phyloP scores from a whole-genome alignment of 805 yeast species.

The Yarrowia divulgata region DNA sequence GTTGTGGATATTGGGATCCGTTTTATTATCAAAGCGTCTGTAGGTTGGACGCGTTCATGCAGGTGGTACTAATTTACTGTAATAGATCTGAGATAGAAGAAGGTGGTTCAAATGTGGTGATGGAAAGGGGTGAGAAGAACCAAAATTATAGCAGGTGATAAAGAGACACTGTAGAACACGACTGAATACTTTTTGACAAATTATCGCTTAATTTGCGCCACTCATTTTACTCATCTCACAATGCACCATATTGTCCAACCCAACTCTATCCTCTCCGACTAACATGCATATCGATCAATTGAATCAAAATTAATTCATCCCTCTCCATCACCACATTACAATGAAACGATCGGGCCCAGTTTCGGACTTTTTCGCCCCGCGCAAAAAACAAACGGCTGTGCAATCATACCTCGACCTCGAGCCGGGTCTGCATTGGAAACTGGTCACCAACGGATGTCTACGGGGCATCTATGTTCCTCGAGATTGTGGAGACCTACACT shows the following conservation, averaged over 20 bases:
- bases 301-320: not conserved
- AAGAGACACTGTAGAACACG: too few species aligned
- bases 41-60: not conserved
- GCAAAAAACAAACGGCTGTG: slow-evolving; percentile 13
- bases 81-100: too few species aligned
- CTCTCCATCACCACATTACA: not conserved
- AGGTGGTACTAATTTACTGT: not conserved
- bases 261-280: slow-evolving; percentile 4
- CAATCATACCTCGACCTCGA: not conserved
- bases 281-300: not conserved
- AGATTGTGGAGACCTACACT: slow-evolving; percentile 1
- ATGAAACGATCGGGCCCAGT: slow-evolving; percentile 27
- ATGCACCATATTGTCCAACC: not conserved
- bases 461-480: slow-evolving; percentile 27
- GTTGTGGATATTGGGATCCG: too few species aligned
- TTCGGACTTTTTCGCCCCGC: slow-evolving; percentile 31
- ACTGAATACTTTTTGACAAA: too few species aligned
- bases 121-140: too few species aligned
- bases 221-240: too few species aligned
- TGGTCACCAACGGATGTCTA: slow-evolving; percentile 33
- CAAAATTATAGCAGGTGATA: too few species aligned
- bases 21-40: not conserved
- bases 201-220: too few species aligned
- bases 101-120: too few species aligned
- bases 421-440: slow-evolving; percentile 33